phyloP scores from a whole-genome alignment of 306 rosid species.

The Vicia sativa region DNA sequence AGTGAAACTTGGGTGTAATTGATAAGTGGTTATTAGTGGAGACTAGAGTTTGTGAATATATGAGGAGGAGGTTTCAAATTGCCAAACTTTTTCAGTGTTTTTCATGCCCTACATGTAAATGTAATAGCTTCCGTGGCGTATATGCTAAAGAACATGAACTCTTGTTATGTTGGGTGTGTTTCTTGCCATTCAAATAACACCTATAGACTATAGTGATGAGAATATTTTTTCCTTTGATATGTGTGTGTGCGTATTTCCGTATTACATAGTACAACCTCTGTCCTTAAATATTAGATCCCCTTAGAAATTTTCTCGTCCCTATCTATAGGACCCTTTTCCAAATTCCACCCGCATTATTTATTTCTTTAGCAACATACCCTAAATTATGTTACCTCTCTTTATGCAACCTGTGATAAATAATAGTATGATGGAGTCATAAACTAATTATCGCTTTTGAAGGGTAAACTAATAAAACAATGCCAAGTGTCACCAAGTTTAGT shows the following conservation, averaged over 20 bases:
- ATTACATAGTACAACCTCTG: background rate
- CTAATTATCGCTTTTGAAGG: background rate
- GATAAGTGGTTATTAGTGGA: background rate
- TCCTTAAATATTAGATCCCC: background rate
- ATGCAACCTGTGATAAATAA: too few relatives aligned
- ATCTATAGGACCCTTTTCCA: too few relatives aligned
- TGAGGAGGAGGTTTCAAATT: background rate
- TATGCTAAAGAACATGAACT: background rate
- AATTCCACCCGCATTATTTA: too few relatives aligned
- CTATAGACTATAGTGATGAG: background rate
- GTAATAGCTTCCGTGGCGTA: background rate
- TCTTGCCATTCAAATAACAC: background rate
- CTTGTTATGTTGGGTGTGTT: constrained; percentile 6
- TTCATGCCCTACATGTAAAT: background rate
- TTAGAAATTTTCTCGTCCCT: too few relatives aligned
- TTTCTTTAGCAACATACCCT: too few relatives aligned
- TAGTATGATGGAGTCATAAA: too few relatives aligned
- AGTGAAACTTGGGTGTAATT: background rate
- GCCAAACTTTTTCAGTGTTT: background rate
- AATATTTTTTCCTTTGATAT: background rate
- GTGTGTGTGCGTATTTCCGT: background rate
- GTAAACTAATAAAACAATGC: background rate
- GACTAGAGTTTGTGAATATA: constrained; percentile 13
- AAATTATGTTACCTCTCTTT: background rate
- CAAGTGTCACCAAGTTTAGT: background rate